Conservation (phyloP, 1,139 yeast species). For the Protomyces macrosporus region DNA sequence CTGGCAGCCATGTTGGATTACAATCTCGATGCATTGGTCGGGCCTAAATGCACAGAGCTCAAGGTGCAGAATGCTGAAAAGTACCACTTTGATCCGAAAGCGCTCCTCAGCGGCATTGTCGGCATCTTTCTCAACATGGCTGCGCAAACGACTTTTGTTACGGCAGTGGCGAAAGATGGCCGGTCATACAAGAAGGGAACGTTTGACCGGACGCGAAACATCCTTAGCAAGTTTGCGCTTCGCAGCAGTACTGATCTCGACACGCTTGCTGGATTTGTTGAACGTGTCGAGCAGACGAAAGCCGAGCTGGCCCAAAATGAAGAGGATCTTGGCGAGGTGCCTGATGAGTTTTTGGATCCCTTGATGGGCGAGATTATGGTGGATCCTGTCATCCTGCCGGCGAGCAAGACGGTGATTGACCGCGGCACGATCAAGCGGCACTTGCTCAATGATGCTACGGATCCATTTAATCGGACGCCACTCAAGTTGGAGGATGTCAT, state of each 20-base stretch:
- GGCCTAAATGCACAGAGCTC: slow-evolving; percentile 85
- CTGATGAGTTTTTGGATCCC: slow-evolving; percentile 96
- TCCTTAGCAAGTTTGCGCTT: slow-evolving; percentile 54
- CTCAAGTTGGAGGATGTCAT: slow-evolving; percentile 79
- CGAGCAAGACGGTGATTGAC: slow-evolving; percentile 78
- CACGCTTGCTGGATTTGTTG: slow-evolving; percentile 53
- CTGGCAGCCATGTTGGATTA: slow-evolving; percentile 93
- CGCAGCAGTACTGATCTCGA: slow-evolving; percentile 53
- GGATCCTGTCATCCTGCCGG: slow-evolving; percentile 89
- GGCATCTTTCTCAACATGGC: slow-evolving; percentile 72
- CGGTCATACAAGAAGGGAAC: slow-evolving; percentile 68
- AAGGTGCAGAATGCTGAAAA: slow-evolving; percentile 80
- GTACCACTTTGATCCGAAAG: slow-evolving; percentile 76
- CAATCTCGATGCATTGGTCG: slow-evolving; percentile 82
- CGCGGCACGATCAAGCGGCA: slow-evolving; percentile 90
- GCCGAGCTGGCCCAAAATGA: slow-evolving; percentile 46
- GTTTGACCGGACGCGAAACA: slow-evolving; percentile 65
- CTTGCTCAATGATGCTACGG: slow-evolving; percentile 87
- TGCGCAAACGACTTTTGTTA: slow-evolving; percentile 56
- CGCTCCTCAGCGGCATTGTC: slow-evolving; percentile 61
- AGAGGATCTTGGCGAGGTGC: slow-evolving; percentile 81
- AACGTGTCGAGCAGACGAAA: slow-evolving; percentile 57
- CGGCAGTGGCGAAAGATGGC: slow-evolving; percentile 83
- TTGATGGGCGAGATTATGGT: slow-evolving; percentile 92
- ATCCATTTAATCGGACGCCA: slow-evolving; percentile 94